Percentiles rank a stretch among this genome's conserved stretches.
phyloP scores from a whole-genome alignment of 495 filamentous ascomycete species.

The Corynascus novoguineensis region DNA sequence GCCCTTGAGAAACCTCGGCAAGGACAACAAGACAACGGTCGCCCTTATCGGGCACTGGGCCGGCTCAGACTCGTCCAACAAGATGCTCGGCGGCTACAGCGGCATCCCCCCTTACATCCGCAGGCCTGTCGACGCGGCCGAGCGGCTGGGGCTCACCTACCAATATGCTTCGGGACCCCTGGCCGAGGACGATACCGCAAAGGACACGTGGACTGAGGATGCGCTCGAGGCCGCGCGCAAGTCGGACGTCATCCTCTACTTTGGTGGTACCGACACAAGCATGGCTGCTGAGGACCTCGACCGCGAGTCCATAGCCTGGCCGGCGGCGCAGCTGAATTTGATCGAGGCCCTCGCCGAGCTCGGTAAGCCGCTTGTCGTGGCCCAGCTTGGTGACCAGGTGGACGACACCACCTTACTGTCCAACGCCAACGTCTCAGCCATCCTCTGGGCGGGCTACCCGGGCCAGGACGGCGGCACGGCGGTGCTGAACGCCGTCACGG shows the following conservation, averaged over 20 bases:
- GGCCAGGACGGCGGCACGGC: constrained; percentile 52
- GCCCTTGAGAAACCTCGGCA: constrained; percentile 19
- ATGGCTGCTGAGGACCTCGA: constrained; percentile 31
- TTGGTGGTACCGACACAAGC: constrained; percentile 42
- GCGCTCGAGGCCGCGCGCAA: constrained; percentile 29
- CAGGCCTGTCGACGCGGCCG: constrained; percentile 32
- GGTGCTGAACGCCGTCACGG: constrained; percentile 48
- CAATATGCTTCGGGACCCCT: constrained; percentile 29
- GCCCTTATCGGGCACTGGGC: constrained; percentile 42
- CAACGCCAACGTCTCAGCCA: constrained; percentile 46
- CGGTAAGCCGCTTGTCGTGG: constrained; percentile 37
- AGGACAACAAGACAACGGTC: constrained; percentile 19
- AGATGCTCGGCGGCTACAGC: constrained; percentile 39
- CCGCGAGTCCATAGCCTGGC: constrained; percentile 40
- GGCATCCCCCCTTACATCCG: constrained; percentile 35
- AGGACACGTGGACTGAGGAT: constrained; percentile 46
- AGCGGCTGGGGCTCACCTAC: constrained; percentile 17
- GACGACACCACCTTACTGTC: constrained; percentile 49
- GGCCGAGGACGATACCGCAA: constrained; percentile 40
- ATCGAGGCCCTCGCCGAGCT: constrained; percentile 32
- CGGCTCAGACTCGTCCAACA: constrained; percentile 21
- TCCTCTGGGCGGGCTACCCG: constrained; percentile 50
- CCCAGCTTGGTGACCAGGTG: constrained; percentile 48
- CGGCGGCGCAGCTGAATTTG: constrained; percentile 36
- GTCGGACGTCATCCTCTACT: constrained; percentile 39